phyloP scores from a whole-genome alignment of 805 yeast species.

The Candida broadrunensis region DNA sequence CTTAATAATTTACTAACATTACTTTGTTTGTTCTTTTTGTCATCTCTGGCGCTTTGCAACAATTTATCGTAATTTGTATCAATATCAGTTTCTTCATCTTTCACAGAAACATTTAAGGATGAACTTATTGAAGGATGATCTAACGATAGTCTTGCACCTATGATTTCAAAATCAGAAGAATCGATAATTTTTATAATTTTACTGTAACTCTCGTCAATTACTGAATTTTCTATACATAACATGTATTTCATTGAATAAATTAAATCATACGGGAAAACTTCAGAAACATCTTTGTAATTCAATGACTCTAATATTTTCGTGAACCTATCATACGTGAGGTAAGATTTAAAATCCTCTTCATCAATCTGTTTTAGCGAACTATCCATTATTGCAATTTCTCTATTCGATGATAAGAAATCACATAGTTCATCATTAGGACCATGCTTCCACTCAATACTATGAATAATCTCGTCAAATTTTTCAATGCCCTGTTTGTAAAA shows the following conservation, averaged over 20 bases:
- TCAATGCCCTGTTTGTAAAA: conserved; percentile 1
- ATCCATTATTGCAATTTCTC: conserved; percentile 6
- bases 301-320: conserved; percentile 1
- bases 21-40: neutral
- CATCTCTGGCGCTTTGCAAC: conserved; percentile 10
- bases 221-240: conserved; percentile 29
- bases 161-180: conserved; percentile 20
- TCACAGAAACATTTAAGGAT: conserved; percentile 9
- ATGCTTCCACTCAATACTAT: conserved; percentile 7
- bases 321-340: conserved; percentile 2
- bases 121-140: conserved; percentile 9
- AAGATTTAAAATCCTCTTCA: conserved; percentile 1
- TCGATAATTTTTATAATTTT: conserved; percentile 19
- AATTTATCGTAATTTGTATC: conserved; percentile 14
- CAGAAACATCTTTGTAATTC: conserved; percentile 6
- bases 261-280: conserved; percentile 28
- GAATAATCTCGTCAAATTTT: conserved; percentile 3
- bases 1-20: conserved; percentile 12
- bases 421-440: conserved; percentile 11
- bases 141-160: conserved; percentile 23
- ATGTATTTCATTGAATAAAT: conserved; percentile 21
- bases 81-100: neutral
- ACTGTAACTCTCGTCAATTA: conserved; percentile 20
- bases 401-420: conserved; percentile 3
- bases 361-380: neutral